Evolutionary conservation across 108 stramenopile species (phyloP).

Genomic region (Pseudonitzschia pungens): DNA sequence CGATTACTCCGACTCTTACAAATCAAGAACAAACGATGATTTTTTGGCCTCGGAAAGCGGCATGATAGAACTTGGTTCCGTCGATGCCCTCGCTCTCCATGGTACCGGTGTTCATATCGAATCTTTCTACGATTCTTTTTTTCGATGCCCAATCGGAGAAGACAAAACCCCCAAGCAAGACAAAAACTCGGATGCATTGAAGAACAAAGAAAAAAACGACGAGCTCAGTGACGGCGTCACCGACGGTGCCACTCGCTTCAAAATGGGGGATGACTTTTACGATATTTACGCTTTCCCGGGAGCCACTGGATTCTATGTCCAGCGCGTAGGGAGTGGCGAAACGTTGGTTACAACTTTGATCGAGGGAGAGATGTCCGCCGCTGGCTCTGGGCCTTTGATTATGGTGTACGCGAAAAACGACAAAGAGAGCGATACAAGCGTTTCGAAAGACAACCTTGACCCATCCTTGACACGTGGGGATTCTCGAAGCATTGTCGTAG

Average conservation of each 20-base stretch:
- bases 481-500: slow-evolving; percentile 41
- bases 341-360: slow-evolving; percentile 40
- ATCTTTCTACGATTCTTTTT: slow-evolving; percentile 6
- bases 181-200: slow-evolving; percentile 10
- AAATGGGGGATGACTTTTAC: slow-evolving; percentile 54
- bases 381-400: slow-evolving; percentile 7
- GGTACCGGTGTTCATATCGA: slow-evolving; percentile 54
- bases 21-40: slow-evolving; percentile 26
- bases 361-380: slow-evolving; percentile 15
- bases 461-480: not conserved
- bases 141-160: slow-evolving; percentile 17
- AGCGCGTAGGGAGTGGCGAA: slow-evolving; percentile 58
- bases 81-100: slow-evolving; percentile 47
- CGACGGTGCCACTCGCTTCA: slow-evolving; percentile 30
- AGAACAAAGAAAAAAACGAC: slow-evolving; percentile 4
- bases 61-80: slow-evolving; percentile 37
- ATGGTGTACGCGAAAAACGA: slow-evolving; percentile 29
- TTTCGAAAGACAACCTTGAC: not conserved
- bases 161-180: slow-evolving; percentile 10
- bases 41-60: not conserved
- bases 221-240: slow-evolving; percentile 6
- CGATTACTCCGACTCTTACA: slow-evolving; percentile 61
- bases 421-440: not conserved
- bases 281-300: slow-evolving; percentile 56
- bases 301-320: slow-evolving; percentile 63